Conservation (phyloP, 2,329 filamentous ascomycete species). For the Claviceps pazoutovae region DNA sequence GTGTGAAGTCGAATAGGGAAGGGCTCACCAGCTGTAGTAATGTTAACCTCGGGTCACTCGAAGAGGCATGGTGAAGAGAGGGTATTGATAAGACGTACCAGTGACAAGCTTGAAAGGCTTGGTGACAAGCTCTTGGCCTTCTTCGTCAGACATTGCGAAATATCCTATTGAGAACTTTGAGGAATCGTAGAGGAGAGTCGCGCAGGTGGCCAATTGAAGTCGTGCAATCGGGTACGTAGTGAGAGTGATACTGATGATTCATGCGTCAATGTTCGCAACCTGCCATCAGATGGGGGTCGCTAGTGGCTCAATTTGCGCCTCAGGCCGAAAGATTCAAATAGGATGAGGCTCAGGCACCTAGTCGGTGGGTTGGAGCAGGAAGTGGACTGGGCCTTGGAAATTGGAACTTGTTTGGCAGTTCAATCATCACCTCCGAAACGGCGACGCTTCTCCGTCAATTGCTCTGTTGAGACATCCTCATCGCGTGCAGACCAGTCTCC, state of each 20-base stretch:
- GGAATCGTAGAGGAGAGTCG: slow-evolving; percentile 2
- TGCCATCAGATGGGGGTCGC: slow-evolving; percentile 27
- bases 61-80: slow-evolving; percentile 22
- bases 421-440: slow-evolving; percentile 14
- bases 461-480: slow-evolving; percentile 13
- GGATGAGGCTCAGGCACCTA: slow-evolving; percentile 22
- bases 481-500: slow-evolving; percentile 7
- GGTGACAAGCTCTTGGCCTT: slow-evolving; percentile 62
- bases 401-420: slow-evolving; percentile 22
- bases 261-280: slow-evolving; percentile 22
- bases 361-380: slow-evolving; percentile 11
- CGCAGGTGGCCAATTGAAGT: slow-evolving; percentile 13
- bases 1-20: slow-evolving; percentile 7
- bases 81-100: slow-evolving; percentile 49
- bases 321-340: slow-evolving; percentile 15
- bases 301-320: slow-evolving; percentile 23
- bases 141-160: slow-evolving; percentile 77
- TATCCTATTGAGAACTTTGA: slow-evolving; percentile 18
- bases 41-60: slow-evolving; percentile 28
- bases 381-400: slow-evolving; percentile 19
- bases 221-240: background rate
- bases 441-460: slow-evolving; percentile 19
- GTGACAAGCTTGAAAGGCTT: slow-evolving; percentile 99
- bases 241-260: slow-evolving; percentile 1
- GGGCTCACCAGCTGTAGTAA: slow-evolving; percentile 30